Evolutionary conservation across 2,329 filamentous ascomycete genomes (phyloP), one percentile per base, ranked within the genome.

Genomic region (Grosmannia serpens): DNA sequence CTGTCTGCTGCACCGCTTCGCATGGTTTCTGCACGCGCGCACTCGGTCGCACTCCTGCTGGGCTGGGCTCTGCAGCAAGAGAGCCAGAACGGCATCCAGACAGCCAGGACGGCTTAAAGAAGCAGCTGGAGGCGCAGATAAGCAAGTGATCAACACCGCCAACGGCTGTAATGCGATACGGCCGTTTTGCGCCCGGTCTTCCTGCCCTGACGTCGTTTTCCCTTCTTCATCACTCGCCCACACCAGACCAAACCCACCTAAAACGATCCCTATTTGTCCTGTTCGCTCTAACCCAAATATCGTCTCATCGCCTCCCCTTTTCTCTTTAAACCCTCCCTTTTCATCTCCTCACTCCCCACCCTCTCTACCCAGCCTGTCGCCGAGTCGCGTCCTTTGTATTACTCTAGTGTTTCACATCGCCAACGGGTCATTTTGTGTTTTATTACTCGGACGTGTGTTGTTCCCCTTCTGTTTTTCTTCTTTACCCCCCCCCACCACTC

Each of bases 401-500:
- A 22, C 44, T 44, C 54, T 56, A 50, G 55, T 57, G 55, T 57
- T 57, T 57, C 55, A 57, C 31, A 49, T 38, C 55, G 20, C 29
- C 27, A 41, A 13, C 41, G 31, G 22, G 27, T 26, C 17, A 17
- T 27, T 24, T 17, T 51, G 49, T 20, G 29, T 33, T 47, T 49
- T 47, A 22, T 33, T 55, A 27, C 55, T 33, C 41, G 29, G 26
- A 47, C 53, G 13, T 33, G 22, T n/a, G 29, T 58, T 58, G 41
- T 55, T 57, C 27, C 51, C 51, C 24, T 50, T 41, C 41, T 33
- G 9, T 55, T 55, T 38, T 35, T 54, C 24, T 26, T 11, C 20
- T 15, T 56, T 22, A 13, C 44, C 58, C 53, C 51, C 29, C 52
- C 49, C 50, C 55, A 55, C 59, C 59, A 56, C 52, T 58, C 56